Evolutionary conservation across 768 basidiomycete genomes (phyloP).

Genomic region (Boletales sp.): DNA sequence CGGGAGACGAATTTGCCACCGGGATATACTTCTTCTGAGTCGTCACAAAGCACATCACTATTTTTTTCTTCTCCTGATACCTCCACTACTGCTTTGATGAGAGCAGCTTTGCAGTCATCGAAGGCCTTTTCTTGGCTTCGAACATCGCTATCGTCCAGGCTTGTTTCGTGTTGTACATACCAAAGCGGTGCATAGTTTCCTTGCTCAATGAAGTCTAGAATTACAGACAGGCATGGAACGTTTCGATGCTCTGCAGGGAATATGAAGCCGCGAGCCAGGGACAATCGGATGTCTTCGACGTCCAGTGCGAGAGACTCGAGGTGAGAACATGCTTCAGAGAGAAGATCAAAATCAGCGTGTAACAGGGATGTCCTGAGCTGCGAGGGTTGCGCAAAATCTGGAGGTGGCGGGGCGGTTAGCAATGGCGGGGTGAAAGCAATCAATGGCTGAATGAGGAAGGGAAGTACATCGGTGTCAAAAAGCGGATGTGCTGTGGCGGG

Average conservation of each 20-base stretch:
- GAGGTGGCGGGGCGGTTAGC: slow-evolving; percentile 32
- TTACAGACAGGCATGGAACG: slow-evolving; percentile 54
- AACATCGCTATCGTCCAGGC: slow-evolving; percentile 38
- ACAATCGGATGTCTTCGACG: slow-evolving; percentile 69
- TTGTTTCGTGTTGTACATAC: slow-evolving; percentile 38
- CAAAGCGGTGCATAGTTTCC: slow-evolving; percentile 68
- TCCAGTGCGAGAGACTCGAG: slow-evolving; percentile 78
- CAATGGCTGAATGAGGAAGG: slow-evolving; percentile 57
- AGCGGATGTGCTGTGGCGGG: slow-evolving; percentile 45
- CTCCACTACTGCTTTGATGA: slow-evolving; percentile 84
- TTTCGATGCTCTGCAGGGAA: slow-evolving; percentile 56
- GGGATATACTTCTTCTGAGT: slow-evolving; percentile 48
- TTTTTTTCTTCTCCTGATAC: slow-evolving; percentile 80
- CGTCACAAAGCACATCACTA: slow-evolving; percentile 74
- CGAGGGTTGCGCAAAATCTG: slow-evolving; percentile 38
- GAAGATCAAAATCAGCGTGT: slow-evolving; percentile 63
- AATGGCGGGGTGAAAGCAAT: slow-evolving; percentile 59
- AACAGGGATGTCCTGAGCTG: slow-evolving; percentile 45
- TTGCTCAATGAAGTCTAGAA: slow-evolving; percentile 72
- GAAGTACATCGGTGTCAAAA: slow-evolving; percentile 60
- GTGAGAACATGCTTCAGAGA: slow-evolving; percentile 72
- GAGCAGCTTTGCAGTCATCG: slow-evolving; percentile 77
- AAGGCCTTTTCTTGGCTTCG: slow-evolving; percentile 71
- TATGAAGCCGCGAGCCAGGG: slow-evolving; percentile 62
- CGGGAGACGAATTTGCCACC: slow-evolving; percentile 70